A percentile compares a stretch with the other conserved stretches of the same genome.
phyloP scores from a whole-genome alignment of 345 rosid genomes.

The Anastatica hierochuntica region DNA sequence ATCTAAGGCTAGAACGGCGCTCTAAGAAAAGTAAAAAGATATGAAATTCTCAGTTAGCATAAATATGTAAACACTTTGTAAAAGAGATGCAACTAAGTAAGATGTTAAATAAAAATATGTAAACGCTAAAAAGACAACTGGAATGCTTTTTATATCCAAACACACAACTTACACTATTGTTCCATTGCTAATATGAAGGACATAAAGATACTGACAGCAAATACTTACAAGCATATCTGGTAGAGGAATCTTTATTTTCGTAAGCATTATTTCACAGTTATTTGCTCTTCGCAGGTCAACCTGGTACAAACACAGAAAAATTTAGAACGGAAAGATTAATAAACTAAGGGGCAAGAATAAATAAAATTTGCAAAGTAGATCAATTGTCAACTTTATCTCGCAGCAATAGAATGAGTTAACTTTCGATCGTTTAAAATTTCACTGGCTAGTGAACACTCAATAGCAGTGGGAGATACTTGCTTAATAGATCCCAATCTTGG shows the following conservation, averaged over 20 bases:
- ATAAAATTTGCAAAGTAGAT: not conserved
- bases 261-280: slow-evolving; percentile 98
- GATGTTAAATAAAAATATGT: not conserved
- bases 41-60: not conserved
- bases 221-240: slow-evolving; percentile 90
- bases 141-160: not conserved
- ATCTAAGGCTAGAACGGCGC: slow-evolving; percentile 86
- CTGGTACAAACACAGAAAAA: slow-evolving; percentile 33
- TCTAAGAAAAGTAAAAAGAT: slow-evolving; percentile 36
- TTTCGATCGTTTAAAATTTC: not conserved
- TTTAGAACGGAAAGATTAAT: not conserved
- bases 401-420: not conserved
- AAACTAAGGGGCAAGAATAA: not conserved
- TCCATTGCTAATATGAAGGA: slow-evolving; percentile 15
- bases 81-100: slow-evolving; percentile 5
- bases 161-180: not conserved
- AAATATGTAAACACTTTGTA: slow-evolving; percentile 1
- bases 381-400: not conserved
- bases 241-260: slow-evolving; percentile 87
- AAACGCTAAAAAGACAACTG: not conserved
- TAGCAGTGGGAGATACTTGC: too few species aligned
- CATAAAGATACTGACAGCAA: slow-evolving; percentile 9
- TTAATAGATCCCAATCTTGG: not conserved
- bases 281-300: slow-evolving; percentile 94
- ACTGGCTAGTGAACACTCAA: not conserved